Evolutionary conservation across 1,139 yeast species (phyloP), one percentile per base, ranked within the genome.

Genomic region (Hyphopichia buzzinii): DNA sequence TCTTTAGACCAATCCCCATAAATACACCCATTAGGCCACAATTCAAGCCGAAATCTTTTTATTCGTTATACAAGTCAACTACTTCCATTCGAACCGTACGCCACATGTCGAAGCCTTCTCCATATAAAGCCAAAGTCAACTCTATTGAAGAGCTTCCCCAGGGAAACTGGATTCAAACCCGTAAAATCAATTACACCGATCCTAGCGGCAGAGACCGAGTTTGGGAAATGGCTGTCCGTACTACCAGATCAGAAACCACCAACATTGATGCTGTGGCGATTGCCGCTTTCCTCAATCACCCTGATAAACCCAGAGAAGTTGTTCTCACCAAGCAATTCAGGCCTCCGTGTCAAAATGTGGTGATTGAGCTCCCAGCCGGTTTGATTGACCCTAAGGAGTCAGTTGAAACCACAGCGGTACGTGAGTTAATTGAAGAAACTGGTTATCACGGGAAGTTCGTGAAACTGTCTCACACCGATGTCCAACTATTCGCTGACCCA

Each of bases 291-390:
- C 62, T 89, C 31, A 72, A 79, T 43, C 66, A 71, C 32, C 75
- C 31, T 15, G 53, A 60, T 2, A 43, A 50, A 32, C 50, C 63
- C 12, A 74, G 81, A 4, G 79, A 80, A 47, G 64, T 90, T 29
- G 74, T 90, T 3, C 67, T 90, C 23, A 92, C 87, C 50, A 86
- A 85, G 55, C 97, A 90, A 56, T 90, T 84, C 62, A 73, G 98
- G 39, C 96, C 97, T 2, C 97, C 98, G 1, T 84, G 85, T 8
- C 82, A 76, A 38, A 89, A 88, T 17, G 88, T 90, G 2, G 84
- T 92, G 52, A 80, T 92, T 44, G 98, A 92, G 58, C 74, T 90
- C 50, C 98, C 98, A 0, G 98, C 98, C 0, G 98, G 98, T 0
- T 67, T 92, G 41, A 75, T 92, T 31, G 98, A 92, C 57, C 88